These are phyloP conservation scores for Arabidopsis arenosa DNA, from an alignment of 345 rosid genomes.

Conservation along the genomic window DNA sequence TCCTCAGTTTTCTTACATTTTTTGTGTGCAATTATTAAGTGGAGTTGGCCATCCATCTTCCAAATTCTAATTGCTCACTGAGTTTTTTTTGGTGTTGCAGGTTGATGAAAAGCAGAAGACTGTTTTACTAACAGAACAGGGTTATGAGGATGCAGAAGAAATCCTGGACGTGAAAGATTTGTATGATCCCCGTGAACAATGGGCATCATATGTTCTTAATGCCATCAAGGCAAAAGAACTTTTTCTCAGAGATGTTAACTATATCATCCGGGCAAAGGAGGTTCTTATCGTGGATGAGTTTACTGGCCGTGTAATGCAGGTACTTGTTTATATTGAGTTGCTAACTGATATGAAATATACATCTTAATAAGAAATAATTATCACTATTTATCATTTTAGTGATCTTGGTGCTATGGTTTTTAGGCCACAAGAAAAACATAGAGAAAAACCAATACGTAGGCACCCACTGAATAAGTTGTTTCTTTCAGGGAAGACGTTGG, in stretches of 20 bases:
- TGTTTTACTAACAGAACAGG: constrained; percentile 92
- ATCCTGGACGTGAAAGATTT: constrained; percentile 88
- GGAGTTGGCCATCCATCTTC: constrained; percentile 9
- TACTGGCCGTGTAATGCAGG: constrained; percentile 99
- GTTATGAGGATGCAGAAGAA: constrained; percentile 97
- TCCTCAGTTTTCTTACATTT: constrained; percentile 7
- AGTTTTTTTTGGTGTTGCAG: constrained; percentile 51
- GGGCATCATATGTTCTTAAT: constrained; percentile 91
- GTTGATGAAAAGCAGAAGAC: constrained; percentile 96
- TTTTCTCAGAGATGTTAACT: constrained; percentile 93
- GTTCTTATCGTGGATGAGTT: constrained; percentile 98
- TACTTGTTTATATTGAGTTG: constrained; percentile 39
- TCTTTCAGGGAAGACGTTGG: constrained; percentile 91
- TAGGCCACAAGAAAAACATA: neutral
- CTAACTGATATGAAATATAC: constrained; percentile 12
- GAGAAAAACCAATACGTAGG: constrained; percentile 1
- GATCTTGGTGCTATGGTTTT: constrained; percentile 6
- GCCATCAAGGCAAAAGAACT: constrained; percentile 96
- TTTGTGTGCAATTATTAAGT: neutral
- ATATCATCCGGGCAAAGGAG: constrained; percentile 91
- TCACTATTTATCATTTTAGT: neutral
- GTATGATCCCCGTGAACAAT: constrained; percentile 97
- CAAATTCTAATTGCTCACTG: constrained; percentile 10
- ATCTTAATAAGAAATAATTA: neutral
- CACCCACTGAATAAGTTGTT: constrained; percentile 27